Conservation (phyloP, 805 yeast genomes). For the Kregervanrija delftensis region DNA sequence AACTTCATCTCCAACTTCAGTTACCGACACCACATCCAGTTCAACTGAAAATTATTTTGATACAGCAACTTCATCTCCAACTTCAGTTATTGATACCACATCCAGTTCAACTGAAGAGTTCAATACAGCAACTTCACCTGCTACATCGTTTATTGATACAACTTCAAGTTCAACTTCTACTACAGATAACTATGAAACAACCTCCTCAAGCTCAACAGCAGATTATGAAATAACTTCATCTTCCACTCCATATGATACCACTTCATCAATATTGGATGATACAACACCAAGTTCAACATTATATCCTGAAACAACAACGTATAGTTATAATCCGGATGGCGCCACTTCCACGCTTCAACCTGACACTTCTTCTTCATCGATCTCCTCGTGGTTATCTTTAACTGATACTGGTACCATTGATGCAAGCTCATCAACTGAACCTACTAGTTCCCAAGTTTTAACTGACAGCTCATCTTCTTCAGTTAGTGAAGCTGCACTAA, state of each 20-base stretch:
- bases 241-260: neutral
- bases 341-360: too few species aligned
- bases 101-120: too few species aligned
- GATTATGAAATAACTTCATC: too few species aligned
- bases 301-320: too few species aligned
- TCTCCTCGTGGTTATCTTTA: too few species aligned
- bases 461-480: too few species aligned
- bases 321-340: too few species aligned
- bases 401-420: too few species aligned
- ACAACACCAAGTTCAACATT: neutral
- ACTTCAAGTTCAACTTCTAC: conserved; percentile 1
- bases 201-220: neutral
- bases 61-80: neutral
- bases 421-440: too few species aligned
- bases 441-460: too few species aligned
- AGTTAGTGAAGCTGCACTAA: too few species aligned
- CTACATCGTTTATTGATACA: neutral
- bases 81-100: neutral
- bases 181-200: neutral
- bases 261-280: neutral
- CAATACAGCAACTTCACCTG: conserved; percentile 1
- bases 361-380: too few species aligned
- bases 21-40: neutral
- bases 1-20: neutral
- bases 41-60: neutral